These are phyloP conservation scores for Jamesozyma lodderae DNA, from an alignment of 805 yeast species.

Conservation along the genomic window DNA sequence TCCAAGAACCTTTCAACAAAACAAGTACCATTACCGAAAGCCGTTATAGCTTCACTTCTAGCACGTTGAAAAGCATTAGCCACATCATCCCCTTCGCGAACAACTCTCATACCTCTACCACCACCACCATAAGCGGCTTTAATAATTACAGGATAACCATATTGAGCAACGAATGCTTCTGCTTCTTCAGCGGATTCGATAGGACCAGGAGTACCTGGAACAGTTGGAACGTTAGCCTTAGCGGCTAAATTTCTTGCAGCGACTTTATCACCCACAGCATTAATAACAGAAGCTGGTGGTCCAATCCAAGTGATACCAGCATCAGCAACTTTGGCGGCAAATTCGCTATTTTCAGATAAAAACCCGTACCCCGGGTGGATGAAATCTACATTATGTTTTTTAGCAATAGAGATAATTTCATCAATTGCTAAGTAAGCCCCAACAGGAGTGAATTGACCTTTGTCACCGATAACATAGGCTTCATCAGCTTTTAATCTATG, in stretches of 20 bases:
- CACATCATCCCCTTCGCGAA: slow-evolving; percentile 88
- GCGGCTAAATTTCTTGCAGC: slow-evolving; percentile 84
- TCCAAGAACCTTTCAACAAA: slow-evolving; percentile 92
- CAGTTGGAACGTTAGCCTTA: slow-evolving; percentile 77
- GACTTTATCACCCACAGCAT: slow-evolving; percentile 94
- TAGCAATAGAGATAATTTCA: slow-evolving; percentile 83
- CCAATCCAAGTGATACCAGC: slow-evolving; percentile 95
- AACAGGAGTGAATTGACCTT: slow-evolving; percentile 88
- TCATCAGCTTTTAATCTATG: slow-evolving; percentile 93
- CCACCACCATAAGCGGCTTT: slow-evolving; percentile 99
- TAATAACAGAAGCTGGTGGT: slow-evolving; percentile 80
- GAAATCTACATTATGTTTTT: slow-evolving; percentile 68
- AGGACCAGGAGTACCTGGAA: slow-evolving; percentile 98
- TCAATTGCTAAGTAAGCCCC: slow-evolving; percentile 94
- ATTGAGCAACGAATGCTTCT: slow-evolving; percentile 59
- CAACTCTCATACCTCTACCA: slow-evolving; percentile 99
- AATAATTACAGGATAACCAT: slow-evolving; percentile 94
- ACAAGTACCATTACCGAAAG: slow-evolving; percentile 98
- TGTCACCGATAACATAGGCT: slow-evolving; percentile 82
- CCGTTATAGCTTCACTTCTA: slow-evolving; percentile 82
- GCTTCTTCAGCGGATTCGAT: slow-evolving; percentile 77
- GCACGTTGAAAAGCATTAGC: slow-evolving; percentile 91
- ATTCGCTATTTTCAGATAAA: slow-evolving; percentile 82
- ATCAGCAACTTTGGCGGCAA: slow-evolving; percentile 84
- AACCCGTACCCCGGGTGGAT: slow-evolving; percentile 93